phyloP scores from a whole-genome alignment of 495 filamentous ascomycete genomes.

The Talaromyces borbonicus region DNA sequence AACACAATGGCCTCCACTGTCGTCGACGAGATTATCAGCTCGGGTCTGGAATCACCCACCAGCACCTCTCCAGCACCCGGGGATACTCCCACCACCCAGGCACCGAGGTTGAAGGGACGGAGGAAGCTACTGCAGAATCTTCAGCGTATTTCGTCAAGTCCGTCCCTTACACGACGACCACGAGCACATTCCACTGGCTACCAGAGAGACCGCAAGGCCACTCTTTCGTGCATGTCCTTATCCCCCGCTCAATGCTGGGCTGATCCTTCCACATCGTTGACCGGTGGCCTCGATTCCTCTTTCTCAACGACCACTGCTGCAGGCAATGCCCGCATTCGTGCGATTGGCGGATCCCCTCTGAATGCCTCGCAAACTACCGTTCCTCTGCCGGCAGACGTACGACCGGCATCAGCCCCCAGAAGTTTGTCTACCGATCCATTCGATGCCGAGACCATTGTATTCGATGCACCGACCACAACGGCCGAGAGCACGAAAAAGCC shows the following conservation, averaged over 20 bases:
- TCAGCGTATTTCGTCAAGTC: slow-evolving; percentile 82
- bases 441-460: slow-evolving; percentile 24
- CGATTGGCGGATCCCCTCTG: slow-evolving; percentile 30
- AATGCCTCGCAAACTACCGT: slow-evolving; percentile 30
- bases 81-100: slow-evolving; percentile 39
- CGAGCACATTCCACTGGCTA: slow-evolving; percentile 48
- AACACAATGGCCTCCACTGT: slow-evolving; percentile 24
- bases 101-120: slow-evolving; percentile 60
- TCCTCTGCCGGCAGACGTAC: slow-evolving; percentile 56
- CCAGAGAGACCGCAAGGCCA: slow-evolving; percentile 59
- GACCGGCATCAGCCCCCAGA: slow-evolving; percentile 30
- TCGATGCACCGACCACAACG: slow-evolving; percentile 11
- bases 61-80: slow-evolving; percentile 19
- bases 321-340: slow-evolving; percentile 39
- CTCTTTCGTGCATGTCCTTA: slow-evolving; percentile 80
- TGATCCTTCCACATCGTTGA: slow-evolving; percentile 47
- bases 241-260: slow-evolving; percentile 44
- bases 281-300: slow-evolving; percentile 44
- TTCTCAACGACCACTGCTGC: slow-evolving; percentile 23
- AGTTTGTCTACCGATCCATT: slow-evolving; percentile 19
- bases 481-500: slow-evolving; percentile 26
- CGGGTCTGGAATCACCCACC: slow-evolving; percentile 21
- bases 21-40: slow-evolving; percentile 18
- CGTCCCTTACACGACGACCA: slow-evolving; percentile 56
- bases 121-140: slow-evolving; percentile 68